Base-by-base conservation (phyloP, 176 grass and related monocot species). In the Bonia amplexicaulis region DNA sequence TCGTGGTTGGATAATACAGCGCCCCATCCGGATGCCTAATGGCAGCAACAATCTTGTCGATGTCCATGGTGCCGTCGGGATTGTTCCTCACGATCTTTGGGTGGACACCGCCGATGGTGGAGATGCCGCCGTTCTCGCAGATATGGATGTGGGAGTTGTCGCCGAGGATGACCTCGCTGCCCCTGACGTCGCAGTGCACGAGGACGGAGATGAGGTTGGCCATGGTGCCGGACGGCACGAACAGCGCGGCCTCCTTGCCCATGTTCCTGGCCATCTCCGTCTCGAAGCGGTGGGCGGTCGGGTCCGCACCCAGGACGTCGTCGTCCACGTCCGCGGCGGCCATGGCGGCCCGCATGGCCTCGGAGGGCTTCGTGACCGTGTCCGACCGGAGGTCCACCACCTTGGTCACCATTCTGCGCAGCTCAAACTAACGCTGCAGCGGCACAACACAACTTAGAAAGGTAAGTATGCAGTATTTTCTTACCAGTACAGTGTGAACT, bases 141-240 rank as follows among this genome's bases (percentile, higher is more conserved):
- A 99, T 3, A 59, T 99, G 96, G 79, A 99, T 99, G 71, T 99
- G 96, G 1, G 88, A 99, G 58, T 65, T 77, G 82, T 94, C 93
- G 5, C 96, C 96, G 55, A 99, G 90, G 73, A 99, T 90, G 78
- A 99, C 86, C 74, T 99, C 96, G 82, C 93, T 92, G 86, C 93
- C 96, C 44, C 96, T 61, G 61, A 81, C 63, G 60, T 99, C 90
- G 68, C 93, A 99, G 81, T 99, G 96, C 19, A 76, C 93, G 27
- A 99, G 90, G 16, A 99, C 96, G 6, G 91, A 82, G 80, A 99
- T 54, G 57, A 99, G 93, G 84, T 99, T 99, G 58, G 80, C 93
- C 96, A 99, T 99, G 88, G 96, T 99, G 58, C 96, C 96, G 14
- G 93, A 99, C 2, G 96, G 93, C 55, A 99, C 96, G 72, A 99